These are phyloP conservation scores for Auriscalpium vulgare DNA, from an alignment of 768 basidiomycete species.

Conservation along the genomic window DNA sequence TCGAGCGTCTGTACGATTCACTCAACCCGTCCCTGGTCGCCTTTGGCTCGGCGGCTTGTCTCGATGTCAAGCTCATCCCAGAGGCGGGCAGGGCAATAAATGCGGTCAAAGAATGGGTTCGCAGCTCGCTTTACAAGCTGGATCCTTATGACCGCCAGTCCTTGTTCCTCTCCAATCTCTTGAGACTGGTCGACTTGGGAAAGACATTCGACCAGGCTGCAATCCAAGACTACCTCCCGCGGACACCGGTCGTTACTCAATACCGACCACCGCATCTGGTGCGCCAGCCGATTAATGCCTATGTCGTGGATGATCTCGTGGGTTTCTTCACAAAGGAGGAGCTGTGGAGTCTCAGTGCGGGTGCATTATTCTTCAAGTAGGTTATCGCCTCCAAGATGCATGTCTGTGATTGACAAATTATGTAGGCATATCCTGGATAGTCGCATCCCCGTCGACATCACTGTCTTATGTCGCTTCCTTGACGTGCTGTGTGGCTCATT, in stretches of 20 bases:
- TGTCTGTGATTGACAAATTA: not conserved
- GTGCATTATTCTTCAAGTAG: constrained; percentile 3
- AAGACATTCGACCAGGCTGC: constrained; percentile 5
- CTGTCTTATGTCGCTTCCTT: constrained; percentile 4
- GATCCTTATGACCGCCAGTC: not conserved
- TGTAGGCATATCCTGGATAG: constrained; percentile 4
- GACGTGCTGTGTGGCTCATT: constrained; percentile 4
- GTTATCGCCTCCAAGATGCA: not conserved
- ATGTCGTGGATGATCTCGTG: constrained; percentile 1
- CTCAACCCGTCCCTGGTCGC: constrained; percentile 3
- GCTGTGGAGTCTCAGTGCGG: not conserved
- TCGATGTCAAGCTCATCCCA: not conserved
- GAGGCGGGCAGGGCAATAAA: not conserved
- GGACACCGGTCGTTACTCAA: not conserved
- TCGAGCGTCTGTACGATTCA: constrained; percentile 10
- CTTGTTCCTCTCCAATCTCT: constrained; percentile 1
- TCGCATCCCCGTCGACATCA: constrained; percentile 3
- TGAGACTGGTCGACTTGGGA: constrained; percentile 10
- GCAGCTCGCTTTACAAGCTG: not conserved
- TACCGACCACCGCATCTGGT: not conserved
- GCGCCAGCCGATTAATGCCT: not conserved
- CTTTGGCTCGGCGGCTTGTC: constrained; percentile 5
- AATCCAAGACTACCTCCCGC: constrained; percentile 2
- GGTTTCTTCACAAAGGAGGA: not conserved
- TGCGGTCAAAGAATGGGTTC: constrained; percentile 7